phyloP scores from a whole-genome alignment of 1,284 basidiomycete species.

The Leccinum angustisporum region DNA sequence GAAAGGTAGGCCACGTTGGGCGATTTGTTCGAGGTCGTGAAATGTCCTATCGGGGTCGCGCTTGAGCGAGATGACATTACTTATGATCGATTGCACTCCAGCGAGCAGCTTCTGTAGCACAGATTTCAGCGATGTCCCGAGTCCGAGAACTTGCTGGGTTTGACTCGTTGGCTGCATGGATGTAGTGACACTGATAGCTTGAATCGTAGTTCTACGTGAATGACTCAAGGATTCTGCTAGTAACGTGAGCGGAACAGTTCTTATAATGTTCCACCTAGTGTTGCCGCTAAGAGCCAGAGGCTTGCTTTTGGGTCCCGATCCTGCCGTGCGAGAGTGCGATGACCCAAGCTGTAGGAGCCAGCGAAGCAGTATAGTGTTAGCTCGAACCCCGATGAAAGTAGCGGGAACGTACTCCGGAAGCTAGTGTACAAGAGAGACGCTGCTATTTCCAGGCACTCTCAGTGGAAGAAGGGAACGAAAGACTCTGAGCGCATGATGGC shows the following conservation, averaged over 20 bases:
- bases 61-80: not conserved
- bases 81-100: constrained; percentile 7
- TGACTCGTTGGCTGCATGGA: not conserved
- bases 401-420: too few species aligned
- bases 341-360: too few species aligned
- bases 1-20: constrained; percentile 23
- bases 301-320: too few species aligned
- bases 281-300: not conserved
- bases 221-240: not conserved
- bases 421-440: too few species aligned
- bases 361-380: too few species aligned
- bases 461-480: too few species aligned
- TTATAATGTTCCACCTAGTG: not conserved
- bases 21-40: constrained; percentile 25
- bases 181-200: not conserved
- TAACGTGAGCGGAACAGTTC: not conserved
- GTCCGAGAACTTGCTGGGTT: not conserved
- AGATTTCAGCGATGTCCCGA: constrained; percentile 3
- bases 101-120: constrained; percentile 18
- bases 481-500: too few species aligned
- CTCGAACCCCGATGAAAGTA: too few species aligned
- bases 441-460: too few species aligned
- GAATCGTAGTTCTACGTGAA: not conserved
- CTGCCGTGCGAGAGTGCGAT: too few species aligned
- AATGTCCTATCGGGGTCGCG: constrained; percentile 5